Base-by-base conservation (phyloP, 768 basidiomycete species). In the Roridomyces roridus region DNA sequence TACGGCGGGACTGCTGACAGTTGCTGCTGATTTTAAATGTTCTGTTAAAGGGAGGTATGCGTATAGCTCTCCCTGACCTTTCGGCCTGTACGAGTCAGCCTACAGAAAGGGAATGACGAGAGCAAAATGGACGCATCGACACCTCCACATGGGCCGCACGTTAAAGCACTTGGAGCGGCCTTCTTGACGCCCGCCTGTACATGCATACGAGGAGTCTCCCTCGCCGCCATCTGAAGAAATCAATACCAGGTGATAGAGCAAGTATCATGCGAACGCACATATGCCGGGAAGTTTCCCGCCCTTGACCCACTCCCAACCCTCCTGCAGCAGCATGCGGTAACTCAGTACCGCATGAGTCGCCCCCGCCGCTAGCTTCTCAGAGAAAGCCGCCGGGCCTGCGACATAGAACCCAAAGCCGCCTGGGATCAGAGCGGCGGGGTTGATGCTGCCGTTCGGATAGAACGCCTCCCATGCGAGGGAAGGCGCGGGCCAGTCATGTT, bases 211-310 rank as follows among this genome's bases (percentile, higher is more conserved):
- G 6, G 75, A 66, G n/a, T 83, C 77, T 1, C 85, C 82, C 1
- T 78, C 68, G 0, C 86, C 86, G n/a, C n/a, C n/a, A n/a, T n/a
- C 86, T 86, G 59, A 80, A 85, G 85, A 50, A 11, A 12, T 14
- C 46, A 39, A 39, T 5, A 34, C 39, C 51, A 28, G 15, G 11
- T 11, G 15, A 34, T 3, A 28, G 35, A 51, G 17, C n/a, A 37
- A 11, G 6, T n/a, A 21, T n/a, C 20, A 15, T 15, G 31, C 9
- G 17, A 15, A 76, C 88, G 65, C 60, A 85, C 86, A 88, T 15
- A 88, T 70, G 10, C 90, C 90, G 26, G 90, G 89, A 17, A 91
- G 74, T 66, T 92, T 92, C 2, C 90, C 90, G 25, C 90, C 90
- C 64, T 85, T 86, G n/a, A 74, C 77, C 80, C 85, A 91, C 35